phyloP scores from a whole-genome alignment of 169 alveolate species.

The Cytauxzoon felis region DNA sequence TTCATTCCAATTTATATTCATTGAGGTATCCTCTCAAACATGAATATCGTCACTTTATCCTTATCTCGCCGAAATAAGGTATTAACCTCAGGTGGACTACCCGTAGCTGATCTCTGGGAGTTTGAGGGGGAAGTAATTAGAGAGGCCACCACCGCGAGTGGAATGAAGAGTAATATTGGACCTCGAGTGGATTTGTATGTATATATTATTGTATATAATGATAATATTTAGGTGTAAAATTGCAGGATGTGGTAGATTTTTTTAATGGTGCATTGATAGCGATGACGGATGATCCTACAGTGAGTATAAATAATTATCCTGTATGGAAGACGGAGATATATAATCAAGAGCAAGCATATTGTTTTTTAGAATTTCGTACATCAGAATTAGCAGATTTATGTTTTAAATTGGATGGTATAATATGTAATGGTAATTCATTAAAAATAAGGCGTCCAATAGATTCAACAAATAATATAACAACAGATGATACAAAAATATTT shows the following conservation, averaged over 20 bases:
- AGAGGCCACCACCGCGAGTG: too few species aligned
- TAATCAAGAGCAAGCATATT: constrained; percentile 71
- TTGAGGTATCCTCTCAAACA: too few species aligned
- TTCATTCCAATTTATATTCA: too few species aligned
- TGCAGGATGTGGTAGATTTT: constrained; percentile 65
- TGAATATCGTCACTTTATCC: too few species aligned
- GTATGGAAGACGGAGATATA: constrained; percentile 71
- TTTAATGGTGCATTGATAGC: constrained; percentile 62
- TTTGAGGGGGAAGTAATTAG: too few species aligned
- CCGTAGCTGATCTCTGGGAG: too few species aligned
- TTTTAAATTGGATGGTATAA: constrained; percentile 78
- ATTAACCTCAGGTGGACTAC: too few species aligned
- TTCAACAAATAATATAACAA: constrained; percentile 74
- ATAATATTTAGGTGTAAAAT: constrained; percentile 45
- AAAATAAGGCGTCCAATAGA: constrained; percentile 80
- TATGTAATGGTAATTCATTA: constrained; percentile 71
- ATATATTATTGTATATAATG: not conserved
- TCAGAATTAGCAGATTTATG: constrained; percentile 73
- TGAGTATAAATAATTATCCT: constrained; percentile 37
- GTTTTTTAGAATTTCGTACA: constrained; percentile 79
- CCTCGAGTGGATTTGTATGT: too few species aligned
- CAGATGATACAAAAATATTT: constrained; percentile 75
- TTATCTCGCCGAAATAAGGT: too few species aligned
- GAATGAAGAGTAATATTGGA: too few species aligned
- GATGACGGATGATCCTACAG: constrained; percentile 30